Percentiles rank a stretch among this genome's conserved stretches.
Evolutionary conservation across 1,139 yeast genomes (phyloP).

Genomic region (Saccharomyces hybrid): DNA sequence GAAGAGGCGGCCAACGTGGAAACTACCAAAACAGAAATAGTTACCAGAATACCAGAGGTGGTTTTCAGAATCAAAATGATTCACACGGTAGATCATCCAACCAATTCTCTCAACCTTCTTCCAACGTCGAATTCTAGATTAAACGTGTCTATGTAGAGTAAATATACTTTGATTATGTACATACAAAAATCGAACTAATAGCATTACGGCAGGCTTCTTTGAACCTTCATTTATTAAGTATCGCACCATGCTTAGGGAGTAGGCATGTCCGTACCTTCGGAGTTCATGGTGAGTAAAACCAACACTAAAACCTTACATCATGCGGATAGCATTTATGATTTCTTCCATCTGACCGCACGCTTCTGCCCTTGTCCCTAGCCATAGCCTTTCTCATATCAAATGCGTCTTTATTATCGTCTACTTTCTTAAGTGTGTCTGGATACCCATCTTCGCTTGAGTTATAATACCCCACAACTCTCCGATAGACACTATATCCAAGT

Average conservation of each 20-base stretch:
- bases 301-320: constrained; percentile 36
- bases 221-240: neutral
- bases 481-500: constrained; percentile 73
- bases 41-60: constrained; percentile 11
- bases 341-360: constrained; percentile 53
- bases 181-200: neutral
- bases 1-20: constrained; percentile 25
- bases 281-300: neutral
- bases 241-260: neutral
- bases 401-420: constrained; percentile 72
- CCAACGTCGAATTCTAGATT: neutral
- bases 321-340: constrained; percentile 53
- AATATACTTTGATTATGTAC: neutral
- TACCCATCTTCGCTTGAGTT: constrained; percentile 34
- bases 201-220: neutral
- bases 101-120: neutral
- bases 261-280: no score
- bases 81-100: neutral
- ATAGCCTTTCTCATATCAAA: constrained; percentile 69
- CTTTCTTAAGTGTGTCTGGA: constrained; percentile 37
- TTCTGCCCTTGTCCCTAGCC: constrained; percentile 37
- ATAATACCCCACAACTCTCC: constrained; percentile 90
- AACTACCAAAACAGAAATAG: constrained; percentile 14
- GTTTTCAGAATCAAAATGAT: neutral
- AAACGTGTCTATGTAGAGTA: neutral